Base-by-base conservation (phyloP, 2,329 filamentous ascomycete species). In the Cordyceps fumosorosea region DNA sequence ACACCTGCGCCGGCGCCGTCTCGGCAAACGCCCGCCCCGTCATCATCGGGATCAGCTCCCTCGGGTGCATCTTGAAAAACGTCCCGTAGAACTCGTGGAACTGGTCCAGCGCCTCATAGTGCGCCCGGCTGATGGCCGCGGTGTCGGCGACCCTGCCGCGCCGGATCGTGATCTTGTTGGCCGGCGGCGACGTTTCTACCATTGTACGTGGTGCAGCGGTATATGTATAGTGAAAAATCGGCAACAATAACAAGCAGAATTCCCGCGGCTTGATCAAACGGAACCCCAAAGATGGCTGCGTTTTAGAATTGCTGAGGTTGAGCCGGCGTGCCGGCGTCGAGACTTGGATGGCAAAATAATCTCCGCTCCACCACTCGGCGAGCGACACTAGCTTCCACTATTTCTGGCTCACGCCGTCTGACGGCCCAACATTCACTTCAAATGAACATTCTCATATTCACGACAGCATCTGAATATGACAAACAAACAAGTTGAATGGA, bases 31-130 rank as follows among this genome's bases (percentile, higher is more conserved):
- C 62, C 7, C 6, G 22, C 0, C 10, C 26, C 14, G 63, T 69
- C 12, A 63, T 50, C 3, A 8, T 6, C 1, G 20, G 56, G 1
- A 69, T 24, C 3, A 66, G 58, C 1, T 68, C 64, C 1, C 48
- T 32, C 6, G 67, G 66, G 18, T 64, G 50, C 20, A 16, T 59
- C 3, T 53, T 54, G 29, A 68, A 66, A 26, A 68, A 68, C 0
- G 64, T 62, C 2, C 45, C 63, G 57, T 69, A 69, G 14, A 69
- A 67, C 2, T 62, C 62, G 55, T 69, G 61, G 42, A 64, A 66
- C 11, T 16, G 44, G 0, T 56, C 56, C 8, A 69, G 60, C 10
- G 67, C 67, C 34, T 63, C 62, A 37, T 67, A 66, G 20, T 69
- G 67, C 12, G 63, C 59, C 18, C 52, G 47, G 5, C 57, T 58